Base-by-base conservation (phyloP, 768 basidiomycete genomes). In the Rhizopogon vesiculosus region DNA sequence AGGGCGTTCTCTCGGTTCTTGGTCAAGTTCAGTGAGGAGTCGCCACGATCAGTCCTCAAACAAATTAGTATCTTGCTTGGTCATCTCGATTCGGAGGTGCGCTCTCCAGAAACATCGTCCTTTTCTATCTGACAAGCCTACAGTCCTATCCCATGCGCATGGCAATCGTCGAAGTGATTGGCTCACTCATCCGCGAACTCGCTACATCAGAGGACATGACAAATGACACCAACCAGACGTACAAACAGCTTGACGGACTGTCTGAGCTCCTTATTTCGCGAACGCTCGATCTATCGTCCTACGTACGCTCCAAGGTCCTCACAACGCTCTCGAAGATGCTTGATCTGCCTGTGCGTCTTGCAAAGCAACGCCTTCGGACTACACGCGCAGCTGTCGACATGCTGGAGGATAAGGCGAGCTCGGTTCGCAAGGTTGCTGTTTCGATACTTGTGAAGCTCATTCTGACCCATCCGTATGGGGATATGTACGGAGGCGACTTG, bases 71-170 rank as follows among this genome's bases (percentile, higher is more conserved):
- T 98, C 46, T 75, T 99, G 13, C 77, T 91, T 19, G 76, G 81
- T 16, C 95, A 98, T 62, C 75, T 98, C 13, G 96, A 99, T 65
- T 93, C 91, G 28, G 97, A 99, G 74, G 95, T 91, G 63, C 7
- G 75, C 64, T 8, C 19, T 1, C n/a, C 29, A 1, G n/a, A 16
- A 9, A 2, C 9, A 18, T 25, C 16, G 29, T 25, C 44, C 13
- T 7, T 29, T 12, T 12, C 22, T 53, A 12, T 54, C 40, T n/a
- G 15, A 39, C 10, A 43, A 55, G 10, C 9, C 45, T 35, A 13
- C 62, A 97, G 93, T 87, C 94, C 0, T 97, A 98, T 66, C 91
- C 94, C 0, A 94, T 99, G 86, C 92, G 97, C 42, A 89, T 93
- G 76, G 92, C 93, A 1, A 78, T 99, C 54, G 83, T 99, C 50